These are phyloP conservation scores for Coemansia sp. DNA, from an alignment of 192 early-diverging fungal genomes.

Conservation along the genomic window DNA sequence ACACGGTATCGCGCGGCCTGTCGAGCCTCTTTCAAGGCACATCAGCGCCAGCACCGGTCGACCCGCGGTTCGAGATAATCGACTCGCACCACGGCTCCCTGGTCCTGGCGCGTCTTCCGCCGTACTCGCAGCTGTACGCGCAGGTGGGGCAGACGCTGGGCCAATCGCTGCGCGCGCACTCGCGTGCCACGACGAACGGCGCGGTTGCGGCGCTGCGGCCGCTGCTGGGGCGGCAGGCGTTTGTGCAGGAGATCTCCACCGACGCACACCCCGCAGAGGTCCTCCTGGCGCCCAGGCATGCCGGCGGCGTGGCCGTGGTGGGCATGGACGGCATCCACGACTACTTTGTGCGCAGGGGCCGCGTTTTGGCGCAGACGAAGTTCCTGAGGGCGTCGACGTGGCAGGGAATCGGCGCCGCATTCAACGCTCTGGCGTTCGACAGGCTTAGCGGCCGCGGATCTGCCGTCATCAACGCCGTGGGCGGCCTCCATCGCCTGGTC, in stretches of 20 bases:
- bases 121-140: constrained; percentile 37
- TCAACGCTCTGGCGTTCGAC: constrained; percentile 63
- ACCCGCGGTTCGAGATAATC: constrained; percentile 37
- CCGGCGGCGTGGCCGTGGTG: constrained; percentile 67
- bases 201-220: constrained; percentile 28
- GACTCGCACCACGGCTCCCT: constrained; percentile 24
- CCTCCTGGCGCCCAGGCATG: constrained; percentile 60
- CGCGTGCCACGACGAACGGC: constrained; percentile 17
- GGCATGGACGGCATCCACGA: constrained; percentile 57
- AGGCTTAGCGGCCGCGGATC: constrained; percentile 66
- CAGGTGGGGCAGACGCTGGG: constrained; percentile 36
- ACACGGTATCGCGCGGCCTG: constrained; percentile 6
- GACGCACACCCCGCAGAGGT: constrained; percentile 59
- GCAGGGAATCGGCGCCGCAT: constrained; percentile 31
- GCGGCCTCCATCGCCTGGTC: constrained; percentile 67
- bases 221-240: constrained; percentile 33
- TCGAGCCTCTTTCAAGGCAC: constrained; percentile 21
- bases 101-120: constrained; percentile 31
- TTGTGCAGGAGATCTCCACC: constrained; percentile 56
- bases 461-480: constrained; percentile 64
- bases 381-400: constrained; percentile 41
- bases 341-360: constrained; percentile 63
- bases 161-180: constrained; percentile 13
- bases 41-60: constrained; percentile 22
- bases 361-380: constrained; percentile 58